These are phyloP conservation scores for Salvia sclarea DNA, from an alignment of 305 asterid species.

Conservation along the genomic window DNA sequence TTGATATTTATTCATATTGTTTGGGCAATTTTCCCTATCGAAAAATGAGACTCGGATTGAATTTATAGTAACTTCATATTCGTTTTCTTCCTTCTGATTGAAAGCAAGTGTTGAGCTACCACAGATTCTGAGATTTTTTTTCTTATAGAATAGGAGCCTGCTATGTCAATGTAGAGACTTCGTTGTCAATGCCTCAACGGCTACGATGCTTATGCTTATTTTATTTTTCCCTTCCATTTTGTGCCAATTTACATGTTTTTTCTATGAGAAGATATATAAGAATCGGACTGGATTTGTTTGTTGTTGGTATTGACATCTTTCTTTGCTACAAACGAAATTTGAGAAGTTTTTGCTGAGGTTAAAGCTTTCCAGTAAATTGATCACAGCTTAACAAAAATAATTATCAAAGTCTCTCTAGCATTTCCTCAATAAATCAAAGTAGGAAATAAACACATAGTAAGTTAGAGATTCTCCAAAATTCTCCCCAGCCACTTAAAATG, in stretches of 20 bases:
- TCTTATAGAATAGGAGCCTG: not conserved
- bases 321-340: not conserved
- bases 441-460: not conserved
- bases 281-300: too few relatives aligned
- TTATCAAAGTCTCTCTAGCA: not conserved
- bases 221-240: too few relatives aligned
- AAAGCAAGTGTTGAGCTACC: not conserved
- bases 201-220: too few relatives aligned
- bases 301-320: too few relatives aligned
- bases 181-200: too few relatives aligned
- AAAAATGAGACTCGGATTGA: not conserved
- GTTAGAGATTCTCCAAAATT: slow-evolving; percentile 28
- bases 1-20: slow-evolving; percentile 16
- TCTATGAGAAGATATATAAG: too few relatives aligned
- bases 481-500: slow-evolving; percentile 15
- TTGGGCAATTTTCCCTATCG: slow-evolving; percentile 12
- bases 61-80: not conserved
- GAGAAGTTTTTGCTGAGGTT: not conserved
- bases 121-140: not conserved
- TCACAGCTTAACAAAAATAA: not conserved
- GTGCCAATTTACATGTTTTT: too few relatives aligned
- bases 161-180: not conserved
- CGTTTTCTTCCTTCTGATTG: not conserved
- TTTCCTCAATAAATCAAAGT: not conserved
- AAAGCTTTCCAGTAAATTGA: not conserved